A percentile compares a stretch with the other conserved stretches of the same genome.
Evolutionary conservation across 2,329 filamentous ascomycete species (phyloP).

Genomic region (Xylaria sp.): DNA sequence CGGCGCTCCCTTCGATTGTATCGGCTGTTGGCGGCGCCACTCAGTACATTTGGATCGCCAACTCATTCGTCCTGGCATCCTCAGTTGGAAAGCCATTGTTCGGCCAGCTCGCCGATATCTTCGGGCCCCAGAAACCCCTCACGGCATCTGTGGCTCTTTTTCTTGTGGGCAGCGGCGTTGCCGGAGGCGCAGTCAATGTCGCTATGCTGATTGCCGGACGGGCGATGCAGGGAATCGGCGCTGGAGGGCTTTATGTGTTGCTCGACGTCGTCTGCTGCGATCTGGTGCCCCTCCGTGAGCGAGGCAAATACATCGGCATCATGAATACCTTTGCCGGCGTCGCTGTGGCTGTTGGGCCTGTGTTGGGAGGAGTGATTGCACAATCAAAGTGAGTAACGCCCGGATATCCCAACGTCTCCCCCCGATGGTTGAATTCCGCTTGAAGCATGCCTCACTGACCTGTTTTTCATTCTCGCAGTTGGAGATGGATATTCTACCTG

Average conservation of each 20-base stretch:
- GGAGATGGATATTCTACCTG: constrained; percentile 43
- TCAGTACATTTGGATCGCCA: constrained; percentile 12
- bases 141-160: constrained; percentile 44
- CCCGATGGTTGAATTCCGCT: no score
- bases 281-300: constrained; percentile 47
- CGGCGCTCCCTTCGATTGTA: constrained; percentile 11
- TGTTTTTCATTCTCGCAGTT: constrained; percentile 21
- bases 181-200: constrained; percentile 42
- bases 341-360: constrained; percentile 34
- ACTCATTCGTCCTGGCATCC: constrained; percentile 17
- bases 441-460: no score
- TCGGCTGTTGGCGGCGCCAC: constrained; percentile 2
- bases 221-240: constrained; percentile 46
- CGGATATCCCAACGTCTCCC: no score
- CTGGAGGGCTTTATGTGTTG: constrained; percentile 36
- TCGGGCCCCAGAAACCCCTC: constrained; percentile 44
- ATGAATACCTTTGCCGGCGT: constrained; percentile 34
- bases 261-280: constrained; percentile 51
- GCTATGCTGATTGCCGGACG: constrained; percentile 44
- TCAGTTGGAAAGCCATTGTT: constrained; percentile 47
- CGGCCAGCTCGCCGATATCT: constrained; percentile 49
- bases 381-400: constrained; percentile 1
- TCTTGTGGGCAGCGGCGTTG: constrained; percentile 47
- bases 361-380: constrained; percentile 25
- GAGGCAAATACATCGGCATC: constrained; percentile 42